phyloP scores from a whole-genome alignment of 1,139 yeast species.

The Nadsonia commutata region DNA sequence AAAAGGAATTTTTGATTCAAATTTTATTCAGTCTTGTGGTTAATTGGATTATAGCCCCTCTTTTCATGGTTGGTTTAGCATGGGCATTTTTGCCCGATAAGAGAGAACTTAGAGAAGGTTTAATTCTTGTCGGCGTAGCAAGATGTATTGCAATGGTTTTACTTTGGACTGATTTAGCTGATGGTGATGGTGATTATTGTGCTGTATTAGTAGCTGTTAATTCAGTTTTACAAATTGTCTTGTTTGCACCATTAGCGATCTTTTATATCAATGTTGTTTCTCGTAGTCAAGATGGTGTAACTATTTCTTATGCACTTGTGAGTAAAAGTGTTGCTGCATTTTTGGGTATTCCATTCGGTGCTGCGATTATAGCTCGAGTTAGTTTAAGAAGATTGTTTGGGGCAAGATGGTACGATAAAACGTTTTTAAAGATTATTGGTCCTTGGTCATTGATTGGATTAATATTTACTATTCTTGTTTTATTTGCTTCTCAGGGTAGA shows the following conservation, averaged over 20 bases:
- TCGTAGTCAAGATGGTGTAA: constrained; percentile 9
- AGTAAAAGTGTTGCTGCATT: constrained; percentile 39
- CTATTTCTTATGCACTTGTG: constrained; percentile 25
- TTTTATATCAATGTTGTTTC: constrained; percentile 23
- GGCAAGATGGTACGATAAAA: constrained; percentile 17
- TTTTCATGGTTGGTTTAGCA: constrained; percentile 39
- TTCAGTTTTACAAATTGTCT: constrained; percentile 36
- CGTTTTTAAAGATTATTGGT: constrained; percentile 27
- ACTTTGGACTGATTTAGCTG: constrained; percentile 45
- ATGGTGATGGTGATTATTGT: constrained; percentile 38
- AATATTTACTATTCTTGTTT: constrained; percentile 36
- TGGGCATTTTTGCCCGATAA: constrained; percentile 40
- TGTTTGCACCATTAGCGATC: constrained; percentile 41
- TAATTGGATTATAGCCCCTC: constrained; percentile 46
- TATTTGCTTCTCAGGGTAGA: constrained; percentile 41
- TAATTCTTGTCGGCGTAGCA: constrained; percentile 46
- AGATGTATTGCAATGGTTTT: constrained; percentile 53
- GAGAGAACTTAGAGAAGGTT: constrained; percentile 36
- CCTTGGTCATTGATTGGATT: constrained; percentile 42
- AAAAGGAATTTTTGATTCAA: constrained; percentile 21
- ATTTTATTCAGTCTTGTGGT: constrained; percentile 30
- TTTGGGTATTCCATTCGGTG: constrained; percentile 39
- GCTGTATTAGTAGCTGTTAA: constrained; percentile 39
- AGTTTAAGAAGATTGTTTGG: constrained; percentile 16
- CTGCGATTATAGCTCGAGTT: constrained; percentile 32